These are phyloP conservation scores for Cyberlindnera galapagoensis DNA, from an alignment of 805 yeast genomes.

Conservation along the genomic window DNA sequence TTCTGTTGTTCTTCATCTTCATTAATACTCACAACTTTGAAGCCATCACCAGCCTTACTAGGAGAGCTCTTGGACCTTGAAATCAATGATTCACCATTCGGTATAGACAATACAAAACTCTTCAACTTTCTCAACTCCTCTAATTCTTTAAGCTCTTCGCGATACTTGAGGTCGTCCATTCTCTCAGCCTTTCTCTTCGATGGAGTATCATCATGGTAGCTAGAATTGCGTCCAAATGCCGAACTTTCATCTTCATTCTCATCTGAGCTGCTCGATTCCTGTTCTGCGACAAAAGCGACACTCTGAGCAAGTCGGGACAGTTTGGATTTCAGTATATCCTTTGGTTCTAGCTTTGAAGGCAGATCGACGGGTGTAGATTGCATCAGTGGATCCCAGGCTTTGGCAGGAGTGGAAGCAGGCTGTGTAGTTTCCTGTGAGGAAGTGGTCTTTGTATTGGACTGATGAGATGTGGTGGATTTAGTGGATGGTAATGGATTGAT, in stretches of 20 bases:
- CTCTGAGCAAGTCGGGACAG: conserved; percentile 18
- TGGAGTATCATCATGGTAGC: conserved; percentile 18
- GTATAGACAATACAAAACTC: conserved; percentile 6
- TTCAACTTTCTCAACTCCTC: conserved; percentile 18
- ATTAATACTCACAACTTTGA: not conserved
- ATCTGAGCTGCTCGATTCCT: conserved; percentile 1
- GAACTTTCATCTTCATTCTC: conserved; percentile 3
- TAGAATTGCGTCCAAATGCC: not conserved
- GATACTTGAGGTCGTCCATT: conserved; percentile 1
- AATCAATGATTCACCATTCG: conserved; percentile 10
- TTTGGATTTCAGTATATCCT: conserved; percentile 21
- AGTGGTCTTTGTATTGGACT: not conserved
- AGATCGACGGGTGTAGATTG: conserved; percentile 22
- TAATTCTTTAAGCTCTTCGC: conserved; percentile 7
- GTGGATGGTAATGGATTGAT: not conserved
- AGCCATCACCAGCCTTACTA: no score
- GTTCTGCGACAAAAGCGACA: conserved; percentile 5
- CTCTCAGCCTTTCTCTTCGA: conserved; percentile 12
- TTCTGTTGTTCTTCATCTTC: not conserved
- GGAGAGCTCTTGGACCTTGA: not conserved
- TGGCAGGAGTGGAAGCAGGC: conserved; percentile 6
- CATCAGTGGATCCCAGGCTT: conserved; percentile 20
- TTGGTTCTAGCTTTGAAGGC: conserved; percentile 17
- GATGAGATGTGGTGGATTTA: not conserved
- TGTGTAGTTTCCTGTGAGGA: not conserved